Evolutionary conservation across 192 early-diverging fungal species (phyloP).

Genomic region (Pilobolus umbonatus): DNA sequence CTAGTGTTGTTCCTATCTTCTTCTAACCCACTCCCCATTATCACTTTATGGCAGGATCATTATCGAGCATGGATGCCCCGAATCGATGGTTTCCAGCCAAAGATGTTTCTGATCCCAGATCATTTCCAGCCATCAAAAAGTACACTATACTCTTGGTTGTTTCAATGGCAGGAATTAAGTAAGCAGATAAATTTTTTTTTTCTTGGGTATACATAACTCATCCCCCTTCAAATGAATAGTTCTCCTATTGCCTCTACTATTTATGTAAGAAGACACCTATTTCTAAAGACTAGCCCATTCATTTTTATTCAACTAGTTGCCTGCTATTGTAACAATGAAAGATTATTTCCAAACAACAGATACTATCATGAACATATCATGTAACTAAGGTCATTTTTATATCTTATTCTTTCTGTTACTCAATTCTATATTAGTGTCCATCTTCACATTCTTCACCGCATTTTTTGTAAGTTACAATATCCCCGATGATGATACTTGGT

Average conservation of each 20-base stretch:
- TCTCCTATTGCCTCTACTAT: conserved; percentile 21
- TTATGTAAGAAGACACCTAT: conserved; percentile 11
- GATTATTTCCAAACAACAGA: conserved; percentile 17
- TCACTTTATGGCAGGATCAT: background rate
- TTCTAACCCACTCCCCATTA: no score
- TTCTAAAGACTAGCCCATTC: background rate
- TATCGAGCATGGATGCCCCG: background rate
- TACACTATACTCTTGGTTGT: conserved; percentile 10
- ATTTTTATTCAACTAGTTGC: conserved; percentile 13
- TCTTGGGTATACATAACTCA: background rate
- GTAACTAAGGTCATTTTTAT: conserved; percentile 11
- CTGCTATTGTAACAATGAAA: conserved; percentile 29
- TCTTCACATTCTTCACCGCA: conserved; percentile 28
- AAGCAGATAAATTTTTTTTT: background rate
- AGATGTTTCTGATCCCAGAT: background rate
- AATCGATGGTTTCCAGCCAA: background rate
- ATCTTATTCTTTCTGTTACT: conserved; percentile 1
- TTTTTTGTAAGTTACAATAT: conserved; percentile 25
- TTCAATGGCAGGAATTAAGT: conserved; percentile 5
- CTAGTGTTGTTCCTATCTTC: no score
- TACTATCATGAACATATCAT: conserved; percentile 25
- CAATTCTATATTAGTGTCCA: no score
- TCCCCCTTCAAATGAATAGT: background rate
- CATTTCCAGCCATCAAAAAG: conserved; percentile 7
- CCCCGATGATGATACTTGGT: background rate